Evolutionary conservation across 108 stramenopile species (phyloP), one percentile per base, ranked within the genome.

Genomic region (Nitzschia putrida): DNA sequence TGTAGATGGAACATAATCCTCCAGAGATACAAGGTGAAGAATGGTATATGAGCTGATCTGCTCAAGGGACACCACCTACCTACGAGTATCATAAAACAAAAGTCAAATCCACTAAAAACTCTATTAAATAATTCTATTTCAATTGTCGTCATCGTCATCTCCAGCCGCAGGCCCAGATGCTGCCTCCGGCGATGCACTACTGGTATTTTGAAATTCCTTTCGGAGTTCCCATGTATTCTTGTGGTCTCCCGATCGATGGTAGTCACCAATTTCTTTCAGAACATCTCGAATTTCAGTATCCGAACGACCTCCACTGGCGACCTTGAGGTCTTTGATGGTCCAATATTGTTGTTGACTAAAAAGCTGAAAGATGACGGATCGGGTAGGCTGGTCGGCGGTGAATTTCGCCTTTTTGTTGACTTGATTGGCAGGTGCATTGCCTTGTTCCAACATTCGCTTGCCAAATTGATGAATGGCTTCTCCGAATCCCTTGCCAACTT

Each of bases 191-290:
- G 54, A 1, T 34, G 29, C 29, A 34, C 29, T 34, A n/a, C 44
- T 64, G 11, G 55, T 67, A 39, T 76, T 76, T 50, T 83, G 82
- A 65, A 78, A 83, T 24, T 83, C 82, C 61, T 78, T 78, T 7
- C 66, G 55, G 44, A 83, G 57, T 41, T 78, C 77, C 82, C 82
- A 83, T 44, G 73, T 83, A 59, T 83, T 88, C 79, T 91, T 94
- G 64, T 88, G 77, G 76, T 91, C 93, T 10, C 93, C 93, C 21
- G 72, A 81, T 41, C 87, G 78, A 73, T 90, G 88, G 77, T 87
- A 94, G 12, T 87, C 84, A 8, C 80, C 88, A 68, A 94, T 88
- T 38, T 94, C 90, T 53, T 74, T 54, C 53, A 93, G 44, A 3
- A 86, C 77, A 26, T 88, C 86, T 50, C 90, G 77, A 50, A 89